These are phyloP conservation scores for Penicillium ochrochloron DNA, from an alignment of 495 filamentous ascomycete genomes.

Conservation along the genomic window DNA sequence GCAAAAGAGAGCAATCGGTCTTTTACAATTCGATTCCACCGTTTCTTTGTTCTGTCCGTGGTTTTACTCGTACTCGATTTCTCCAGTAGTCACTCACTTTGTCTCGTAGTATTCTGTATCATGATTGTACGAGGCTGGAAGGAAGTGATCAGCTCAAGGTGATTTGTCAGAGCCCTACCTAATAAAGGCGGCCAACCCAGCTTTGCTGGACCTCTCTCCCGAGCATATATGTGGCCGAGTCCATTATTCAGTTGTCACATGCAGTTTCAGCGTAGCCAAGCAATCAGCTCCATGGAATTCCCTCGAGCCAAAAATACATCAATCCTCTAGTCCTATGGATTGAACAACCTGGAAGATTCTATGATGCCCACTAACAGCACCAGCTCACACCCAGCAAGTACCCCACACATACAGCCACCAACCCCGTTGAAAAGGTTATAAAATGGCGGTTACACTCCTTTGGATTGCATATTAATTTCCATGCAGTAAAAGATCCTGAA, in stretches of 20 bases:
- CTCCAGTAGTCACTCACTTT: neutral
- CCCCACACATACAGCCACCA: neutral
- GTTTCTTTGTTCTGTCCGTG: neutral
- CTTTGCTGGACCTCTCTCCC: neutral
- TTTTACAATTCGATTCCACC: conserved; percentile 2
- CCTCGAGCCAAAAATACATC: neutral
- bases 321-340: neutral
- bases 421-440: neutral
- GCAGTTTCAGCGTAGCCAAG: neutral
- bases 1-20: neutral
- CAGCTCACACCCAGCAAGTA: neutral
- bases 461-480: too few relatives aligned
- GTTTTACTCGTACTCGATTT: neutral
- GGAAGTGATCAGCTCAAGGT: neutral
- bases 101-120: neutral
- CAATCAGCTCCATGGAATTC: neutral
- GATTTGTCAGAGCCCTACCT: neutral
- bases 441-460: too few relatives aligned
- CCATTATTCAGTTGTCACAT: neutral
- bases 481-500: too few relatives aligned
- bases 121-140: neutral
- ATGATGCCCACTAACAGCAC: neutral
- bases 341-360: neutral
- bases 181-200: neutral
- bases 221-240: neutral